phyloP scores from a whole-genome alignment of 31 red algal genomes.

The Endocladia muricata region DNA sequence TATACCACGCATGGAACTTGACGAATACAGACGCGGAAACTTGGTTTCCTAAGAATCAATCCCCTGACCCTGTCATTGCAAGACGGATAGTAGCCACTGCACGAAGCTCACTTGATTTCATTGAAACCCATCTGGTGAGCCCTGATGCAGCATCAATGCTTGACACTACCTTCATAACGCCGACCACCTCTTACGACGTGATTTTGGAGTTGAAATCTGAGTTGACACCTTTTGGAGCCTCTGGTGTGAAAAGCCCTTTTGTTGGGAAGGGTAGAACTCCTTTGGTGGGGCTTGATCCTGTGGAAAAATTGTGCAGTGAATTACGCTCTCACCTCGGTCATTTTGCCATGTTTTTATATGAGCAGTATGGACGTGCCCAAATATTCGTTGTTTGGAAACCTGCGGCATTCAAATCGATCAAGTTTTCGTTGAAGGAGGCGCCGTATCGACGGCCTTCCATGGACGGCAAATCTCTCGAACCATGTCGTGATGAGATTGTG shows the following conservation, averaged over 20 bases:
- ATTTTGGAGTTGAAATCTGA: conserved; percentile 21
- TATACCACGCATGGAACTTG: conserved; percentile 22
- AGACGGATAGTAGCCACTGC: conserved; percentile 30
- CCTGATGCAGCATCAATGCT: not conserved
- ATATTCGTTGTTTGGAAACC: conserved; percentile 53
- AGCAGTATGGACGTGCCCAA: conserved; percentile 9
- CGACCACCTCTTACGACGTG: conserved; percentile 10
- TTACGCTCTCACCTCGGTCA: conserved; percentile 24
- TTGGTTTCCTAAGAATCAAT: conserved; percentile 24
- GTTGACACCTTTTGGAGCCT: conserved; percentile 11
- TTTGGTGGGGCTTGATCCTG: conserved; percentile 43
- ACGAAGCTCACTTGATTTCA: conserved; percentile 8
- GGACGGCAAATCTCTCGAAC: not conserved
- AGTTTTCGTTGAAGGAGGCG: conserved; percentile 35
- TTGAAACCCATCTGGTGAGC: conserved; percentile 21
- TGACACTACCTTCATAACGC: conserved; percentile 28
- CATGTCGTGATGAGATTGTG: conserved; percentile 18
- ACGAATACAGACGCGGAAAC: conserved; percentile 19
- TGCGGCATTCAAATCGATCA: not conserved
- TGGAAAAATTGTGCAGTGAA: conserved; percentile 5
- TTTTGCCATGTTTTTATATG: conserved; percentile 47
- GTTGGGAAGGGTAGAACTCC: not conserved
- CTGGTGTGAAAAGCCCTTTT: not conserved
- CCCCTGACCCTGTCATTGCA: conserved; percentile 16
- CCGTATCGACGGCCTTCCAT: conserved; percentile 21